Evolutionary conservation across 176 grass and related monocot species (phyloP).

Genomic region (Oryza australiensis): DNA sequence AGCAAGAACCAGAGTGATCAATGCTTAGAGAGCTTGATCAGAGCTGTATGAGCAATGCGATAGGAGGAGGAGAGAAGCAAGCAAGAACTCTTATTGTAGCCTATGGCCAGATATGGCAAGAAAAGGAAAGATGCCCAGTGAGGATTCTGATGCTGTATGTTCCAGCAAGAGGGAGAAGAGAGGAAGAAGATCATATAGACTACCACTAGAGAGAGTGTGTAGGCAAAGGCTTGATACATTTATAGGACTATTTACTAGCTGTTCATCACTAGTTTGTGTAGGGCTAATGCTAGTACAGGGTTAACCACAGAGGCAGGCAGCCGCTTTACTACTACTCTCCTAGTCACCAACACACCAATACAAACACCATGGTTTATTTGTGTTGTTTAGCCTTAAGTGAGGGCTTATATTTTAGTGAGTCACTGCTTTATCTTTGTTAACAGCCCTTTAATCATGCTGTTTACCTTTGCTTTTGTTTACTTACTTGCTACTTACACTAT

Average conservation of each 20-base stretch:
- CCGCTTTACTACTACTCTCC: conserved; percentile 43
- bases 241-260: conserved; percentile 44
- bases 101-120: conserved; percentile 45
- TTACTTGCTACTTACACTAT: conserved; percentile 34
- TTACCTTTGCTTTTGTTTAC: conserved; percentile 69
- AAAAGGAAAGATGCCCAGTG: conserved; percentile 42
- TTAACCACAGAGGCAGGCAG: conserved; percentile 14
- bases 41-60: conserved; percentile 39
- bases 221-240: conserved; percentile 48
- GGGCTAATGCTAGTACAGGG: conserved; percentile 19
- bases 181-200: conserved; percentile 29
- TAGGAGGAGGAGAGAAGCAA: conserved; percentile 11
- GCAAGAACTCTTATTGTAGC: conserved; percentile 38
- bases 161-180: conserved; percentile 33
- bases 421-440: conserved; percentile 57
- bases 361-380: conserved; percentile 19
- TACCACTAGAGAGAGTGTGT: not conserved
- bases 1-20: conserved; percentile 19
- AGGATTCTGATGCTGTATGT: conserved; percentile 48
- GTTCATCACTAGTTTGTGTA: conserved; percentile 45
- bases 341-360: conserved; percentile 20
- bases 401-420: conserved; percentile 40
- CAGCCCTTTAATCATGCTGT: conserved; percentile 69
- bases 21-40: conserved; percentile 31
- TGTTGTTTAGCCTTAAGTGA: conserved; percentile 25